Conservation (phyloP, 139 green algal genomes). For the Astrephomene gubernaculifera region DNA sequence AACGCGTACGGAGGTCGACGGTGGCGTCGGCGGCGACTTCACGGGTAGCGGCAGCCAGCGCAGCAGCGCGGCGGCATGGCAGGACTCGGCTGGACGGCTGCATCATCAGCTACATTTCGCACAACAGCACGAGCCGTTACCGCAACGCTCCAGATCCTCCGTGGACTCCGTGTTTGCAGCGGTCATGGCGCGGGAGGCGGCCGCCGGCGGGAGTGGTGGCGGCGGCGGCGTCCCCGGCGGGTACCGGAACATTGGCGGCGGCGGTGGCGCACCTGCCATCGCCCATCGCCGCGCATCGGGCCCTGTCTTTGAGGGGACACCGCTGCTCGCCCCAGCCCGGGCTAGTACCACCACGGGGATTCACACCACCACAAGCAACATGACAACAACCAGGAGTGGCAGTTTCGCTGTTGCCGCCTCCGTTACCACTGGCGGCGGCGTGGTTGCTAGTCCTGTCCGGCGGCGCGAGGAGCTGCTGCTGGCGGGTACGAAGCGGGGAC, state of each 20-base stretch:
- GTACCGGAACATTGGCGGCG: no score
- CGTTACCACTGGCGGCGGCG: no score
- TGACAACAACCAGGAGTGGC: no score
- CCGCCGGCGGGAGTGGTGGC: no score
- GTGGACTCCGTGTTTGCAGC: not conserved
- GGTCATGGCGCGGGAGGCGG: no score
- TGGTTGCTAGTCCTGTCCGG: not conserved
- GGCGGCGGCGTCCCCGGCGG: no score
- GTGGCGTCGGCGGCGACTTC: not conserved
- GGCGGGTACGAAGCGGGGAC: not conserved
- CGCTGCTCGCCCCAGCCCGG: no score
- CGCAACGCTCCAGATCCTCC: not conserved
- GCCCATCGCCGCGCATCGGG: not conserved
- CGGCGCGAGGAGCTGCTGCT: not conserved
- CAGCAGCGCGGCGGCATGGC: conserved; percentile 1
- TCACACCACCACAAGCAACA: no score
- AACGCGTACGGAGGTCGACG: not conserved
- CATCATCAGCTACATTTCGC: not conserved
- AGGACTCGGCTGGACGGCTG: not conserved
- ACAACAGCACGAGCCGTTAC: not conserved
- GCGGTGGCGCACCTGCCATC: not conserved
- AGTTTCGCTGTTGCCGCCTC: no score
- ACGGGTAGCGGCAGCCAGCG: conserved; percentile 16
- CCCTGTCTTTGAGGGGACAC: not conserved
- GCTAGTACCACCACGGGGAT: no score